These are phyloP conservation scores for Takashimella tepidaria DNA, from an alignment of 1,284 basidiomycete species.

Conservation along the genomic window DNA sequence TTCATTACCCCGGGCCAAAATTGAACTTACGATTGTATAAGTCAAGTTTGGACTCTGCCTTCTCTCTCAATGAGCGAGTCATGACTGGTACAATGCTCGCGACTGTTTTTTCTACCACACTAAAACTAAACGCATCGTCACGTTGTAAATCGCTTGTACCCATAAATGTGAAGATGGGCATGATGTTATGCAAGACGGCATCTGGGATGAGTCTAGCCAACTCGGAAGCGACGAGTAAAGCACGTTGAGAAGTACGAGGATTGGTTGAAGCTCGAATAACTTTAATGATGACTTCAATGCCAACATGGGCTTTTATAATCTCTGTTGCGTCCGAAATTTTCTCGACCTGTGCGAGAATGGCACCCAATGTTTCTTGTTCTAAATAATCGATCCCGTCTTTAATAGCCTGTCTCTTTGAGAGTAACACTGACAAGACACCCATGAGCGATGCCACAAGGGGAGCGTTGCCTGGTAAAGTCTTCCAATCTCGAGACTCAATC, in stretches of 20 bases:
- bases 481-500: slow-evolving; percentile 65
- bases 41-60: slow-evolving; percentile 55
- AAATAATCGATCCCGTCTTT: slow-evolving; percentile 65
- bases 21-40: no score
- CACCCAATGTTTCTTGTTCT: slow-evolving; percentile 80
- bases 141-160: slow-evolving; percentile 92
- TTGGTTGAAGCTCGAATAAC: slow-evolving; percentile 81
- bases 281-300: slow-evolving; percentile 76
- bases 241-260: slow-evolving; percentile 91
- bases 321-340: slow-evolving; percentile 51
- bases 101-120: slow-evolving; percentile 91
- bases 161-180: slow-evolving; percentile 99
- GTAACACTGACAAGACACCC: slow-evolving; percentile 65
- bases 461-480: slow-evolving; percentile 61
- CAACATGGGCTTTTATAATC: slow-evolving; percentile 44
- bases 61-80: slow-evolving; percentile 63
- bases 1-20: no score
- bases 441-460: slow-evolving; percentile 69
- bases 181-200: slow-evolving; percentile 86
- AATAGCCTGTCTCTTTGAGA: slow-evolving; percentile 51
- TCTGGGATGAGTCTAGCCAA: slow-evolving; percentile 81
- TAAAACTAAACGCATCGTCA: slow-evolving; percentile 92
- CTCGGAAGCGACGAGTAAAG: slow-evolving; percentile 80
- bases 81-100: slow-evolving; percentile 91
- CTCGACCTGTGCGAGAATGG: slow-evolving; percentile 64